A percentile compares a stretch with the other conserved stretches of the same genome.
phyloP scores from a whole-genome alignment of 75 land plant genomes.

The Isoetes taiwanensis region DNA sequence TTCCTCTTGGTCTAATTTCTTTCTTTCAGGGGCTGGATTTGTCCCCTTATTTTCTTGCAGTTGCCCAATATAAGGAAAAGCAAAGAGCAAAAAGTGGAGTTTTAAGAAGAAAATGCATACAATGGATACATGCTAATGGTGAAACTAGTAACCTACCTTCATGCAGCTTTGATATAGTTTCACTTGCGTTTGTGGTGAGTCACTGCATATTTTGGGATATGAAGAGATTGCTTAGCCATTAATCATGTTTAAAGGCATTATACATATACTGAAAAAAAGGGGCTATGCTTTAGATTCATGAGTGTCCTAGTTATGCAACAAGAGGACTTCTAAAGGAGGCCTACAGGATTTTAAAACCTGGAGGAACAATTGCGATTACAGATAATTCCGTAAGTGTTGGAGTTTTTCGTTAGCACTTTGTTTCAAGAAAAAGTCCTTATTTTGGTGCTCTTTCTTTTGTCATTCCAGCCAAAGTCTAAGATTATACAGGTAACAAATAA shows the following conservation, averaged over 20 bases:
- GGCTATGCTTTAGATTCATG: conserved; percentile 44
- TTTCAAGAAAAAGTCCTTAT: background rate
- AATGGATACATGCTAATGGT: conserved; percentile 85
- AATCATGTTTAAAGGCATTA: background rate
- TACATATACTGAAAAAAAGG: background rate
- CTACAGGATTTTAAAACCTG: conserved; percentile 59
- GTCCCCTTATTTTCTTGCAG: conserved; percentile 89
- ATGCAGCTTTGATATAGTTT: conserved; percentile 60
- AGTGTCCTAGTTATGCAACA: conserved; percentile 68
- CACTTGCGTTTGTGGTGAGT: conserved; percentile 71
- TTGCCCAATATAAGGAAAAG: conserved; percentile 72
- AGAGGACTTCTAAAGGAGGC: conserved; percentile 49
- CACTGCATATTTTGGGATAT: background rate
- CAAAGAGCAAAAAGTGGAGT: conserved; percentile 10
- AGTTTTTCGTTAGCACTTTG: background rate
- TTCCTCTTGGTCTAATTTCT: too few species aligned
- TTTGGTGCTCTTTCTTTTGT: conserved; percentile 8
- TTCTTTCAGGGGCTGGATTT: conserved; percentile 67
- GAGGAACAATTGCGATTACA: conserved; percentile 69
- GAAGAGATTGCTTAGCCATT: background rate
- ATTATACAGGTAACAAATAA: conserved; percentile 76
- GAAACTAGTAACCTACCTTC: conserved; percentile 72
- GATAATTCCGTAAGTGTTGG: conserved; percentile 53
- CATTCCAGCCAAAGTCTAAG: conserved; percentile 65
- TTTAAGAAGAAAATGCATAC: conserved; percentile 29